These are phyloP conservation scores for Lyophyllum atratum DNA, from an alignment of 768 basidiomycete species.

Conservation along the genomic window DNA sequence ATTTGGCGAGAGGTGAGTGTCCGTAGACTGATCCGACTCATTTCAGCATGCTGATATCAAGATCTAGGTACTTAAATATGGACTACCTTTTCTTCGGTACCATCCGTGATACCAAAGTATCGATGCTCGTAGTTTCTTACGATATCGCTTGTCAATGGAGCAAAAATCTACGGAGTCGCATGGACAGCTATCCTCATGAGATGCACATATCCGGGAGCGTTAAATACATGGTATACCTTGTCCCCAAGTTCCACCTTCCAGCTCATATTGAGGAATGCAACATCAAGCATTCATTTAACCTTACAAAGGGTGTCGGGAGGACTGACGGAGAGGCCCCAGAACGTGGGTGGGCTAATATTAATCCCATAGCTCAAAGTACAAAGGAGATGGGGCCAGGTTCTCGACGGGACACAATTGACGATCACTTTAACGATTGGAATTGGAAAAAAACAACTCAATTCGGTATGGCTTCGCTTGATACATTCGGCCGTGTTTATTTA, in stretches of 20 bases:
- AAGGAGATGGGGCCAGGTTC: conserved; percentile 28
- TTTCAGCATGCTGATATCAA: background rate
- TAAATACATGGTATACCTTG: conserved; percentile 7
- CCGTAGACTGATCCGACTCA: too few species aligned
- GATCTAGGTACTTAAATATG: too few species aligned
- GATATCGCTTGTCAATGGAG: conserved; percentile 31
- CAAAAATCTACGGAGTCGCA: conserved; percentile 17
- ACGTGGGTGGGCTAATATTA: conserved; percentile 22
- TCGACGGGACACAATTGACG: background rate
- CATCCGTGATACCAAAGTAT: conserved; percentile 6
- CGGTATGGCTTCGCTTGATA: too few species aligned
- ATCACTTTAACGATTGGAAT: too few species aligned
- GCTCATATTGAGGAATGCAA: conserved; percentile 23
- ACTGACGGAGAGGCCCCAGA: conserved; percentile 13
- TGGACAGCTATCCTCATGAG: background rate
- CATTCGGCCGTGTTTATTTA: too few species aligned
- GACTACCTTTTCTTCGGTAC: conserved; percentile 18
- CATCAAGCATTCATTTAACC: conserved; percentile 21
- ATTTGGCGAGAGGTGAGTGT: conserved; percentile 14
- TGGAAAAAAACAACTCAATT: too few species aligned
- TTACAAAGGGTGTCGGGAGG: too few species aligned
- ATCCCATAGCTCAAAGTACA: conserved; percentile 16
- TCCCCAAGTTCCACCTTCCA: conserved; percentile 33
- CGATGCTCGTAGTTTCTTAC: conserved; percentile 18
- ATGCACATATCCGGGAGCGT: background rate